These are phyloP conservation scores for Acorus gramineus DNA, from an alignment of 106 monocot genomes.

Conservation along the genomic window DNA sequence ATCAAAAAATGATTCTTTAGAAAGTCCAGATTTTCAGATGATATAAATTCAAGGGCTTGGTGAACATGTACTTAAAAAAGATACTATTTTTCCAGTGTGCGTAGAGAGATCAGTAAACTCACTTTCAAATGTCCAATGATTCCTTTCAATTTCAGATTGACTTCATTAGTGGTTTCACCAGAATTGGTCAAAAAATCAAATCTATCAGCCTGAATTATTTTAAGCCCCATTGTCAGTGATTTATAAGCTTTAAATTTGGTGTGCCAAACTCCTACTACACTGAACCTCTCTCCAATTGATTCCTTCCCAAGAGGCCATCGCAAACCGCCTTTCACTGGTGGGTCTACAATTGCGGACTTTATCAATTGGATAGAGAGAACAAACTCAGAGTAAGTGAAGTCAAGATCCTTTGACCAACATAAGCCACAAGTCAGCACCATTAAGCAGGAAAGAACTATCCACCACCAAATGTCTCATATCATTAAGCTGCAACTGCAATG, in stretches of 20 bases:
- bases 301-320: conserved; percentile 67
- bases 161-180: conserved; percentile 47
- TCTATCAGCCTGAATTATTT: conserved; percentile 36
- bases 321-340: conserved; percentile 58
- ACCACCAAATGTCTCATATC: conserved; percentile 47
- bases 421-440: conserved; percentile 51
- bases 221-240: conserved; percentile 24
- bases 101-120: conserved; percentile 6
- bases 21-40: too few relatives aligned
- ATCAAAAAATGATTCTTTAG: too few relatives aligned
- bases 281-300: conserved; percentile 33
- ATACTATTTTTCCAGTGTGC: neutral
- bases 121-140: conserved; percentile 26
- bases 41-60: too few relatives aligned
- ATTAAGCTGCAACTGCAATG: conserved; percentile 32
- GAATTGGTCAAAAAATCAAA: conserved; percentile 41
- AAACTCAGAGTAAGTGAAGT: conserved; percentile 45
- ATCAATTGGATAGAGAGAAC: conserved; percentile 14
- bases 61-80: too few relatives aligned
- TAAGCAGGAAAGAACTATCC: conserved; percentile 53
- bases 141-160: conserved; percentile 35
- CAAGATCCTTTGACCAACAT: conserved; percentile 27
- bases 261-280: conserved; percentile 42
- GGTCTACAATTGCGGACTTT: conserved; percentile 44
- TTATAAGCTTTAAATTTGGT: conserved; percentile 31